Evolutionary conservation across 495 filamentous ascomycete species (phyloP), one percentile per base, ranked within the genome.

Genomic region (Penicillium psychrofluorescens): DNA sequence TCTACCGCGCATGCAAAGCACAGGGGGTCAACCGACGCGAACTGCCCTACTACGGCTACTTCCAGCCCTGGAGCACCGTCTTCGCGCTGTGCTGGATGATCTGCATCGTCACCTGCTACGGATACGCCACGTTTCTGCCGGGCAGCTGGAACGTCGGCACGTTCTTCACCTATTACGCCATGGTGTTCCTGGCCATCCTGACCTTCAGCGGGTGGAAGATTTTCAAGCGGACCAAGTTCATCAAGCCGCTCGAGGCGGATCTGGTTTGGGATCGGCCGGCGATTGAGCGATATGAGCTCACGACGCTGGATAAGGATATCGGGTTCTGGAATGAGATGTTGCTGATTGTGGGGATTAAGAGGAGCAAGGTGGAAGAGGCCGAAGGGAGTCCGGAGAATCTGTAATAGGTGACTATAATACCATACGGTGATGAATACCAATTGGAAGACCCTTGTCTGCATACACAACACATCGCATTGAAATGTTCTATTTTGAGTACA

Each of bases 131-230:
- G 1, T 83, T 80, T 55, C 39, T 61, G 13, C 77, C 72, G 1
- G 53, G 43, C 11, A 37, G 33, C 7, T 83, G 70, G 65, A 56
- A 59, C 38, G 59, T 77, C 7, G 55, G 50, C 8, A 45, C 42
- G 36, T 84, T 82, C 55, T 81, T 84, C 62, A 62, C 61, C 8
- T 67, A 72, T 52, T 83, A 84, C 57, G 71, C 73, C 4, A 78
- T 81, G 76, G 61, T 72, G 4, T 40, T 75, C 7, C 45, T 80
- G 10, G 67, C 71, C 8, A 49, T 74, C 30, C 50, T 74, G 0
- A 72, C 64, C 46, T 67, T 71, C 39, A n/a, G 49, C 7, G 59
- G 61, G 22, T 84, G 79, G 79, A 84, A 83, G 61, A 22, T 80
- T 5, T 28, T 71, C 55, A 71, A 73, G 43, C 59, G 67, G 6